A percentile compares a stretch with the other conserved stretches of the same genome.
phyloP scores from a whole-genome alignment of 164 flowering plant species.

The Aristolochia fimbriata region DNA sequence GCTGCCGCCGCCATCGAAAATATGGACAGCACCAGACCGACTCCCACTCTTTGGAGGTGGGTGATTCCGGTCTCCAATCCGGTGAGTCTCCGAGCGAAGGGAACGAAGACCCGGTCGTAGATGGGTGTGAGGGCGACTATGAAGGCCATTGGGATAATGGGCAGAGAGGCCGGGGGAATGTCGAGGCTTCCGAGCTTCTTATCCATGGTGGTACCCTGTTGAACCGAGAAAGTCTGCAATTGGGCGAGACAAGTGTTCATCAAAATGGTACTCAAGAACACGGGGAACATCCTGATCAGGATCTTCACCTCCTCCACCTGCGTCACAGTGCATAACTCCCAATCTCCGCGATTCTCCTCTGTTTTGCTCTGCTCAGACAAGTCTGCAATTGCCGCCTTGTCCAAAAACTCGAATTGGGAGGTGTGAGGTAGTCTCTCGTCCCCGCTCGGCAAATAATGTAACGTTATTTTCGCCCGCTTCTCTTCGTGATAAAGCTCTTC shows the following conservation, averaged over 20 bases:
- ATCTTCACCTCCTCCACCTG: slow-evolving; percentile 47
- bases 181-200: slow-evolving; percentile 19
- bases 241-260: slow-evolving; percentile 54
- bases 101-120: slow-evolving; percentile 33
- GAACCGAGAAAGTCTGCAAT: slow-evolving; percentile 46
- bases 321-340: slow-evolving; percentile 37
- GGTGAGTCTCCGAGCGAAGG: slow-evolving; percentile 13
- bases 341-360: too few species aligned
- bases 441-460: too few species aligned
- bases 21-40: slow-evolving; percentile 32
- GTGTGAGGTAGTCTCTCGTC: too few species aligned
- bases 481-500: not conserved
- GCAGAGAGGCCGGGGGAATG: slow-evolving; percentile 42
- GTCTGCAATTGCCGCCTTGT: slow-evolving; percentile 6
- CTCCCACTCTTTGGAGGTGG: slow-evolving; percentile 40
- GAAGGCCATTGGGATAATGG: slow-evolving; percentile 34
- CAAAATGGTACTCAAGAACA: slow-evolving; percentile 36
- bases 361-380: too few species aligned
- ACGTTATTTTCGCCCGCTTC: too few species aligned
- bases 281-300: slow-evolving; percentile 29
- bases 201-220: slow-evolving; percentile 50
- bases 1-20: slow-evolving; percentile 41
- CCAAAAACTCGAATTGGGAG: slow-evolving; percentile 10
- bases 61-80: slow-evolving; percentile 27
- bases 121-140: slow-evolving; percentile 27